Evolutionary conservation across 148 eudicot genomes (phyloP).

Genomic region (Fagopyrum esculentum): DNA sequence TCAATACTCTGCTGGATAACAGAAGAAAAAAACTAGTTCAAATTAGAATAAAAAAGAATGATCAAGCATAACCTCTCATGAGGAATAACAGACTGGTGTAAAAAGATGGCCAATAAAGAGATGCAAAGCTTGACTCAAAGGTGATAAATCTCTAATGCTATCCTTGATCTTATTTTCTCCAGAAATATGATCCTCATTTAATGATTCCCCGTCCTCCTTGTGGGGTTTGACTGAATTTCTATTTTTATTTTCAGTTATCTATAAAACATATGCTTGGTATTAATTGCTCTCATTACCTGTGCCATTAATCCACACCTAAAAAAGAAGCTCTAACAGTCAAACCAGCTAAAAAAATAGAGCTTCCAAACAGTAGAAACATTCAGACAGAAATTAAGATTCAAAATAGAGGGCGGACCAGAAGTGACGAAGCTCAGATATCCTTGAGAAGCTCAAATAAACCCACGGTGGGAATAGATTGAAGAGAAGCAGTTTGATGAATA

Average conservation of each 20-base stretch:
- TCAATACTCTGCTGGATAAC: not conserved
- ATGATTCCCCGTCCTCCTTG: not conserved
- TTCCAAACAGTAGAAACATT: not conserved
- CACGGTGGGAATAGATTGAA: not conserved
- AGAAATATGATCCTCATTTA: not conserved
- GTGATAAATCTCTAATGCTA: not conserved
- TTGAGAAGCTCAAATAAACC: not conserved
- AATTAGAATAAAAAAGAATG: not conserved
- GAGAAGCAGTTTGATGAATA: not conserved
- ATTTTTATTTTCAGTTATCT: not conserved
- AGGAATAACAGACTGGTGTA: not conserved
- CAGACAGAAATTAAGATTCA: not conserved
- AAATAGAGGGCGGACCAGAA: not conserved
- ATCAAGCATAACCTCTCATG: not conserved
- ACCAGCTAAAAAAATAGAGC: not conserved
- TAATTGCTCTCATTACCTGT: slow-evolving; percentile 1
- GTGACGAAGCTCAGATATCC: not conserved
- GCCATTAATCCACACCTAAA: slow-evolving; percentile 3
- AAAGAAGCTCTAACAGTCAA: slow-evolving; percentile 10
- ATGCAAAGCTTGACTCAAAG: not conserved
- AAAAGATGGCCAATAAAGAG: not conserved
- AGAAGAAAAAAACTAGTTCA: not conserved
- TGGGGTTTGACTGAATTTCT: slow-evolving; percentile 12
- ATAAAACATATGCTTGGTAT: not conserved
- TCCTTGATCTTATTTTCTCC: not conserved